phyloP scores from a whole-genome alignment of 2,329 filamentous ascomycete genomes.

The Trichoderma sp. region DNA sequence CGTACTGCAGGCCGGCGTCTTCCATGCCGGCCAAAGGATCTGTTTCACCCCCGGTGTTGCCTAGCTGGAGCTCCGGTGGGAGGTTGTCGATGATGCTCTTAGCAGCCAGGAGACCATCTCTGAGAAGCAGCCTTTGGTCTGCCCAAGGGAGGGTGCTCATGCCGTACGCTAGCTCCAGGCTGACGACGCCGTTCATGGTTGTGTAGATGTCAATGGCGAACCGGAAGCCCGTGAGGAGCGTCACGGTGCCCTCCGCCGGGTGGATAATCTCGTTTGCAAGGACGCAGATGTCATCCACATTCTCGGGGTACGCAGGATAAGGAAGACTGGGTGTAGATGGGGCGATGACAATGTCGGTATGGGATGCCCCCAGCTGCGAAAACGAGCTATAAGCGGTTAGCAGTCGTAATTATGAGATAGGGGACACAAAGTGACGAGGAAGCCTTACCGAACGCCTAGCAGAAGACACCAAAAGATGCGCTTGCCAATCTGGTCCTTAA shows the following conservation, averaged over 20 bases:
- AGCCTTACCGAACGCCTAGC: slow-evolving; percentile 65
- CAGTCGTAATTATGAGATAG: not conserved
- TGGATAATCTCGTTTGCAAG: slow-evolving; percentile 68
- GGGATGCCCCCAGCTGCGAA: slow-evolving; percentile 72
- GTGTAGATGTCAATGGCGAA: slow-evolving; percentile 75
- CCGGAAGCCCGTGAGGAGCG: slow-evolving; percentile 78
- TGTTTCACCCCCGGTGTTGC: slow-evolving; percentile 44
- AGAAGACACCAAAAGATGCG: slow-evolving; percentile 85
- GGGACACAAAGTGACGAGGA: too few species aligned
- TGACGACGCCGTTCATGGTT: slow-evolving; percentile 76
- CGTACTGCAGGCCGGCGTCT: slow-evolving; percentile 54
- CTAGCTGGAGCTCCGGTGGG: slow-evolving; percentile 68
- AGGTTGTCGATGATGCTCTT: slow-evolving; percentile 69
- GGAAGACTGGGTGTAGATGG: slow-evolving; percentile 74
- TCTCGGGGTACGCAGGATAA: slow-evolving; percentile 77
- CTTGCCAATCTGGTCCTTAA: slow-evolving; percentile 73
- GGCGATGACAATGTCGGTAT: slow-evolving; percentile 72
- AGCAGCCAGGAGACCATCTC: slow-evolving; percentile 69
- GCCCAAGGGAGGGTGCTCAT: slow-evolving; percentile 76
- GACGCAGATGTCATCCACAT: slow-evolving; percentile 84
- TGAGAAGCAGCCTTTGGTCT: slow-evolving; percentile 73
- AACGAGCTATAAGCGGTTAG: slow-evolving; percentile 60
- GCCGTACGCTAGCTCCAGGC: slow-evolving; percentile 81
- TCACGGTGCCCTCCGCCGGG: slow-evolving; percentile 68
- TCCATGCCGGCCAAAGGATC: slow-evolving; percentile 47